These are phyloP conservation scores for Epichloe gansuensis DNA, from an alignment of 2,329 filamentous ascomycete species.

Conservation along the genomic window DNA sequence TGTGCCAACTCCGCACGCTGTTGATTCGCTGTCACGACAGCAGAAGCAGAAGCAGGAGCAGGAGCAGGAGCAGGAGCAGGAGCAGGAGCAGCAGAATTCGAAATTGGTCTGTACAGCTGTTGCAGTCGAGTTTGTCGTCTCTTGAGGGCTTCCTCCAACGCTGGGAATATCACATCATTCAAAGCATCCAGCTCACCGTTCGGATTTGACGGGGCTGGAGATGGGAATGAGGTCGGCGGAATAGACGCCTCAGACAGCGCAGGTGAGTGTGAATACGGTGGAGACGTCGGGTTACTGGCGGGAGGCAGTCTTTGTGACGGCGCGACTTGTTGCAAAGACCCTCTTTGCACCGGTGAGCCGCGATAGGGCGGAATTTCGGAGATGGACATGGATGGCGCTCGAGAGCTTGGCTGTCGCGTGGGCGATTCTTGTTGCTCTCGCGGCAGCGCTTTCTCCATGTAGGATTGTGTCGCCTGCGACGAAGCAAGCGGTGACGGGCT, in stretches of 20 bases:
- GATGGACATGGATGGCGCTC: constrained; percentile 28
- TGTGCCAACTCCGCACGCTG: constrained; percentile 61
- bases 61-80: constrained; percentile 14
- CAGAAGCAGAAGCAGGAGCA: constrained; percentile 13
- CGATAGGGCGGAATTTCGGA: constrained; percentile 45
- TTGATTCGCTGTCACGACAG: constrained; percentile 44
- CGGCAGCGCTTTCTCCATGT: constrained; percentile 10
- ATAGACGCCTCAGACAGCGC: constrained; percentile 18
- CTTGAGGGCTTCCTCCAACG: constrained; percentile 80
- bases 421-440: constrained; percentile 6
- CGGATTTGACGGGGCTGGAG: constrained; percentile 41
- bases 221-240: constrained; percentile 39
- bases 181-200: constrained; percentile 71
- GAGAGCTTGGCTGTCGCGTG: constrained; percentile 17
- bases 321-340: constrained; percentile 16
- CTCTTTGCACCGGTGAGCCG: constrained; percentile 22
- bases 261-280: constrained; percentile 20
- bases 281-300: constrained; percentile 5
- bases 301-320: constrained; percentile 11
- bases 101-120: constrained; percentile 30
- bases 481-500: constrained; percentile 1
- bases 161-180: constrained; percentile 83
- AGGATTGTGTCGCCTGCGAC: constrained; percentile 2
- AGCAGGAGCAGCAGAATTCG: constrained; percentile 11
- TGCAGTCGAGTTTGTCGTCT: constrained; percentile 55